These are phyloP conservation scores for Blastobotrys raffinosifermentans DNA, from an alignment of 1,139 yeast species.

Conservation along the genomic window DNA sequence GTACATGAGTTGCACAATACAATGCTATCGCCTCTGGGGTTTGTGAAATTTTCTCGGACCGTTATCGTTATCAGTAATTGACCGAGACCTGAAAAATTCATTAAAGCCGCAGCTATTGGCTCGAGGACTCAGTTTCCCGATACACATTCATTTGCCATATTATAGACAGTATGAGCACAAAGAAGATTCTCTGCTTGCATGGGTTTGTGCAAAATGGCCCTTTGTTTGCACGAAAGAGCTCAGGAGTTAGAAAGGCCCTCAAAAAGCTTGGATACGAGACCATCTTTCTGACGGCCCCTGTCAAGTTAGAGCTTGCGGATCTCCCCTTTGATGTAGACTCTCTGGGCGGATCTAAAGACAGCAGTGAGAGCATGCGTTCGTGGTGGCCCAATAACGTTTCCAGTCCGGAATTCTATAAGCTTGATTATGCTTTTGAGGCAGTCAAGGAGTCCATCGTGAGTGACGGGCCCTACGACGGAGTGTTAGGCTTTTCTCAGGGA, in stretches of 20 bases:
- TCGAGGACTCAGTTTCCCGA: no score
- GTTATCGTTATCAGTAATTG: no score
- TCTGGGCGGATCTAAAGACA: conserved; percentile 17
- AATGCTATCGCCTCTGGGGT: no score
- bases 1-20: no score
- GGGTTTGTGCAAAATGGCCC: conserved; percentile 59
- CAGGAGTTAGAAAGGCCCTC: conserved; percentile 68
- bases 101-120: no score
- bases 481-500: conserved; percentile 91
- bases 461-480: conserved; percentile 85
- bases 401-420: conserved; percentile 35
- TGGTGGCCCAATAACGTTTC: conserved; percentile 41
- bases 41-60: no score
- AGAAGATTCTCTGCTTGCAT: conserved; percentile 46
- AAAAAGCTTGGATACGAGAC: conserved; percentile 63
- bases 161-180: no score
- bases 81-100: no score
- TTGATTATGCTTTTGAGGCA: conserved; percentile 44
- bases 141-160: no score
- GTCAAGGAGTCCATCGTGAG: conserved; percentile 50
- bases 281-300: conserved; percentile 74
- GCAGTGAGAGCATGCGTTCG: conserved; percentile 39
- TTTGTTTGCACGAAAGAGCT: conserved; percentile 69
- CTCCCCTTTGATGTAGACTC: conserved; percentile 50
- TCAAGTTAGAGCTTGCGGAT: conserved; percentile 56